Base-by-base conservation (phyloP, 1,284 basidiomycete genomes). In the Ceratobasidium sp. region DNA sequence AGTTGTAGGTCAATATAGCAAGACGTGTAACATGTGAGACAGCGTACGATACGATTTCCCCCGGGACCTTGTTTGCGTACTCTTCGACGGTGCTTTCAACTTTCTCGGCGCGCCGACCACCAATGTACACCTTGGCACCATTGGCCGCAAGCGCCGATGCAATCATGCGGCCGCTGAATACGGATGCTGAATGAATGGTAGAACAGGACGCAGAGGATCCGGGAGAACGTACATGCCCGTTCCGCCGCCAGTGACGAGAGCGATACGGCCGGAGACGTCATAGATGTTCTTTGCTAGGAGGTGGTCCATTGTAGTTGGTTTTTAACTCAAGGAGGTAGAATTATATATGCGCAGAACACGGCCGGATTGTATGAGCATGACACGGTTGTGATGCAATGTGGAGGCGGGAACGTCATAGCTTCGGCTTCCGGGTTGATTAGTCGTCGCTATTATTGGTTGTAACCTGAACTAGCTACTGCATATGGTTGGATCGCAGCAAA, bases 91-190 rank as follows among this genome's bases (percentile, higher is more conserved):
- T 85, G 76, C 86, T 88, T 80, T 91, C 85, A 32, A 94, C 85
- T 1, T 92, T 88, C 7, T 91, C 88, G 59, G 86, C 82, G 64
- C 92, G 87, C 64, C 92, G 85, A 11, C 91, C 91, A 0, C 89
- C 89, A 80, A 95, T 92, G 82, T 95, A 96, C n/a, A 95, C 93
- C 79, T 90, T 92, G n/a, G 94, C 93, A 1, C 93, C 93, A 80
- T 91, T 92, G 34, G 89, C 88, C 11, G 92, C 92, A 19, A 96
- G 86, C 4, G 91, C 92, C 74, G 88, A 86, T 3, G 93, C 86
- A 76, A 94, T 93, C 89, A 91, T 91, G 77, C 91, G 83, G 7
- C 86, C 86, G 64, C 91, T 80, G 32, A n/a, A n/a, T 17, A 37
- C 13, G 43, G 52, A 25, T 62, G 17, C 6, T 40, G 40, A 62